Base-by-base conservation (phyloP, 371 early-diverging fungal species). In the Mortierella sp. region DNA sequence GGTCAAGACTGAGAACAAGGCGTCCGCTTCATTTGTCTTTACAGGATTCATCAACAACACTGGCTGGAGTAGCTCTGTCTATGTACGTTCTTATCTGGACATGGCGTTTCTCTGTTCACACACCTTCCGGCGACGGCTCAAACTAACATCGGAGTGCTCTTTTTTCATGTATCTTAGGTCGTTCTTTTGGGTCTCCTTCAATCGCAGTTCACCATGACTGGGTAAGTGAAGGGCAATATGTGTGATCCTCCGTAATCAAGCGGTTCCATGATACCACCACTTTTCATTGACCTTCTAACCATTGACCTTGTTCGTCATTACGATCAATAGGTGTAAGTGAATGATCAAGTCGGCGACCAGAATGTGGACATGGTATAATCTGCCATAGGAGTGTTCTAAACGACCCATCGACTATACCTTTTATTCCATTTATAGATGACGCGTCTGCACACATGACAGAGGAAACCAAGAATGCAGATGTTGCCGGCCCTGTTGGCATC, bases 361-460 rank as follows among this genome's bases (percentile, higher is more conserved):
- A 21, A 21, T 39, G 16, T 28, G 10, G 41, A 45, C 56, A 12
- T n/a, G n/a, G 34, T 7, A 34, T 34, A 34, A 34, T 10, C 34
- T 34, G 10, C 34, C 34, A 34, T 34, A n/a, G n/a, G n/a, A n/a
- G 34, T 34, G 34, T 34, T 34, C 34, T 34, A 4, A 34, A 7
- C 34, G 34, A 10, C 43, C 0, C 34, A 34, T 34, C 34, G 34
- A 10, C 43, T 2, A 10, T 58, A 34, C 4, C 34, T 2, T 52
- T 34, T 7, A 7, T 47, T 13, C 1, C 34, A 13, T 31, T 16
- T 26, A 41, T 58, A 58, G 89, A 88, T 78, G 93, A 92, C 54
- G 85, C 89, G 26, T 87, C 90, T 7, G 91, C 91, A 6, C 91
- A 93, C 66, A 88, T 93, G 86, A 84, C 89, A 7, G 93, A 93